Evolutionary conservation across 73 alveolate genomes (phyloP).

Genomic region (Stentor coeruleus): DNA sequence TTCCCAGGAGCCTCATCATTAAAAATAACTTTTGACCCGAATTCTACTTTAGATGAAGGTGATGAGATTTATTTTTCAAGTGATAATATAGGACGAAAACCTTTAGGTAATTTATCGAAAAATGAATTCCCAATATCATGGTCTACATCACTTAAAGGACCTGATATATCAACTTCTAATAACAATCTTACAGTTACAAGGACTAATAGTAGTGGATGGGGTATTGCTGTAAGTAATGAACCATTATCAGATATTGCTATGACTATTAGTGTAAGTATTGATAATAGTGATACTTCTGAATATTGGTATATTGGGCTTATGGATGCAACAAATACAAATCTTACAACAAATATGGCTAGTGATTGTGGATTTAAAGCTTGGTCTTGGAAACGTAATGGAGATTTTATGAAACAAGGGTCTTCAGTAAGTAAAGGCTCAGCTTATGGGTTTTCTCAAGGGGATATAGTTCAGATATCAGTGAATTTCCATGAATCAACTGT

Average conservation of each 20-base stretch:
- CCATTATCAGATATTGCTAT: background rate
- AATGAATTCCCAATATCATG: background rate
- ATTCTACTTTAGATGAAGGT: background rate
- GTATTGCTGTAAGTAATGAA: background rate
- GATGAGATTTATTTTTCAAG: background rate
- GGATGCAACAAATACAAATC: background rate
- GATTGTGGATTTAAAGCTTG: background rate
- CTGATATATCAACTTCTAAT: conserved; percentile 20
- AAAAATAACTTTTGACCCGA: background rate
- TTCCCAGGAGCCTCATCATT: conserved; percentile 14
- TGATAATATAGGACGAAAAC: background rate
- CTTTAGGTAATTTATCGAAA: background rate
- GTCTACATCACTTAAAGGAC: conserved; percentile 13
- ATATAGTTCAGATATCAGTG: background rate
- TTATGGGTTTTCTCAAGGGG: background rate
- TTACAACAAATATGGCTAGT: background rate
- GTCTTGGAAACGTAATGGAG: conserved; percentile 26
- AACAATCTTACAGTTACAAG: conserved; percentile 27
- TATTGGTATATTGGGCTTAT: conserved; percentile 13
- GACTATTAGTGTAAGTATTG: background rate
- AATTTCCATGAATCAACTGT: background rate
- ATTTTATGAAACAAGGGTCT: background rate
- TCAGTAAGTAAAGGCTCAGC: background rate
- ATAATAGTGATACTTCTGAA: background rate
- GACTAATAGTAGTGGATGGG: conserved; percentile 29